These are phyloP conservation scores for Magnolia kwangsiensis DNA, from an alignment of 164 flowering plant species.

Conservation along the genomic window DNA sequence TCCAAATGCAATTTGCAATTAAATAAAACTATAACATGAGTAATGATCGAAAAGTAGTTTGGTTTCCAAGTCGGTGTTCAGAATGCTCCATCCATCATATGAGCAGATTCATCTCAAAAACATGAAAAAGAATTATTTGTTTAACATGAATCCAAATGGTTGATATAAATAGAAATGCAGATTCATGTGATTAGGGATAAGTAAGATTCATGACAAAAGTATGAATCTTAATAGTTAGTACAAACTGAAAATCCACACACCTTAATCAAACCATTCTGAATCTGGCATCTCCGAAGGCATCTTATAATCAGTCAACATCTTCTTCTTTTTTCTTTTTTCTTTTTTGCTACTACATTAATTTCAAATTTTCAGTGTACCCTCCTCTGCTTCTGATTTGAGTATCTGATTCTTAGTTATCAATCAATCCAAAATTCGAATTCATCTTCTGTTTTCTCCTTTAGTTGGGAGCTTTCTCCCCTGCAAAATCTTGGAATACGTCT, in stretches of 20 bases:
- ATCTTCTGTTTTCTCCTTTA: slow-evolving; percentile 56
- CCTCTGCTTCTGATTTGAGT: slow-evolving; percentile 56
- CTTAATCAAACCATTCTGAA: slow-evolving; percentile 90
- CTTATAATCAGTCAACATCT: slow-evolving; percentile 81
- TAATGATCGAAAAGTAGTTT: too few relatives aligned
- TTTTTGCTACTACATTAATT: slow-evolving; percentile 78
- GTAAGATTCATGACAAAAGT: background rate
- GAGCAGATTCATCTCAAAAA: too few relatives aligned
- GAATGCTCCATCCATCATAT: too few relatives aligned
- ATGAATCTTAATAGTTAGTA: background rate
- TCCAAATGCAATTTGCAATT: too few relatives aligned
- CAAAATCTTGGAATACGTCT: slow-evolving; percentile 8
- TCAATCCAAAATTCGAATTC: slow-evolving; percentile 64
- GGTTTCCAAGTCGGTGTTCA: too few relatives aligned
- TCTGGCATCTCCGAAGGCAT: slow-evolving; percentile 92
- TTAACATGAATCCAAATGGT: too few relatives aligned
- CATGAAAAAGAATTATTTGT: too few relatives aligned
- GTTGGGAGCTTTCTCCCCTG: slow-evolving; percentile 66
- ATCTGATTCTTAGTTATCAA: slow-evolving; percentile 57
- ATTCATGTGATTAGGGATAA: background rate
- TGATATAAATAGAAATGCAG: too few relatives aligned
- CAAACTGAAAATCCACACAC: slow-evolving; percentile 25
- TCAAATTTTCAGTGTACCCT: slow-evolving; percentile 51
- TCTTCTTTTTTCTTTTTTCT: slow-evolving; percentile 16
- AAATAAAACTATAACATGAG: too few relatives aligned